Evolutionary conservation across 1,139 yeast genomes (phyloP).

Genomic region (Magnusiomyces ingens): DNA sequence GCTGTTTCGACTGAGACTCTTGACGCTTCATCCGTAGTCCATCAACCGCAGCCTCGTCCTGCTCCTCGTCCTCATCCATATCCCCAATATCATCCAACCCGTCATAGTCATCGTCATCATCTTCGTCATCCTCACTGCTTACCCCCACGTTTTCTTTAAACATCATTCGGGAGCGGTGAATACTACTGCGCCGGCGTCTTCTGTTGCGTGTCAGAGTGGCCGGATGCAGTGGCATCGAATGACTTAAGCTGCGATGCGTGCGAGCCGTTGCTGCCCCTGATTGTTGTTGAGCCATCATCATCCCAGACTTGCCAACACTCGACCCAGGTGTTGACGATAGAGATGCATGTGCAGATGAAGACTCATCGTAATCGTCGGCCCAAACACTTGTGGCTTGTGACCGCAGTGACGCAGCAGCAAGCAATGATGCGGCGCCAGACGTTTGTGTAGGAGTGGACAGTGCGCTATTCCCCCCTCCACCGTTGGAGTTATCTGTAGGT

Average conservation of each 20-base stretch:
- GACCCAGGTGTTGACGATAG: slow-evolving; percentile 10
- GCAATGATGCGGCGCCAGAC: neutral
- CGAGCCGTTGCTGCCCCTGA: slow-evolving; percentile 7
- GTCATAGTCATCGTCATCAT: slow-evolving; percentile 13
- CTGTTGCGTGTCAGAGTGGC: neutral
- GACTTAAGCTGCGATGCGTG: neutral
- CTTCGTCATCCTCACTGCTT: slow-evolving; percentile 11
- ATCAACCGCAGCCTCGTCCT: slow-evolving; percentile 12
- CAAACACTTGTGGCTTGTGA: slow-evolving; percentile 13
- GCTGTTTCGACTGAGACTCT: too few species aligned
- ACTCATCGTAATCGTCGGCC: slow-evolving; percentile 11
- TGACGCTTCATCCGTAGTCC: too few species aligned
- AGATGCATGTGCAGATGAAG: neutral
- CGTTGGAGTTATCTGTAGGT: slow-evolving; percentile 10
- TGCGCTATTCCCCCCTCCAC: neutral
- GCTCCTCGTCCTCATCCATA: slow-evolving; percentile 9
- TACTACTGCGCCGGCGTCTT: slow-evolving; percentile 14
- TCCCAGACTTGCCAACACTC: neutral
- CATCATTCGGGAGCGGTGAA: slow-evolving; percentile 14
- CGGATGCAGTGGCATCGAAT: neutral
- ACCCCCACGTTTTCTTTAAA: slow-evolving; percentile 13
- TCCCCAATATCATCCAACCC: slow-evolving; percentile 11
- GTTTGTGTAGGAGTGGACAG: neutral
- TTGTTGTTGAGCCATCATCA: slow-evolving; percentile 9
- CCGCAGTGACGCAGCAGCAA: neutral